Evolutionary conservation across 805 yeast species (phyloP), one percentile per base, ranked within the genome.

Genomic region (Candida maris): DNA sequence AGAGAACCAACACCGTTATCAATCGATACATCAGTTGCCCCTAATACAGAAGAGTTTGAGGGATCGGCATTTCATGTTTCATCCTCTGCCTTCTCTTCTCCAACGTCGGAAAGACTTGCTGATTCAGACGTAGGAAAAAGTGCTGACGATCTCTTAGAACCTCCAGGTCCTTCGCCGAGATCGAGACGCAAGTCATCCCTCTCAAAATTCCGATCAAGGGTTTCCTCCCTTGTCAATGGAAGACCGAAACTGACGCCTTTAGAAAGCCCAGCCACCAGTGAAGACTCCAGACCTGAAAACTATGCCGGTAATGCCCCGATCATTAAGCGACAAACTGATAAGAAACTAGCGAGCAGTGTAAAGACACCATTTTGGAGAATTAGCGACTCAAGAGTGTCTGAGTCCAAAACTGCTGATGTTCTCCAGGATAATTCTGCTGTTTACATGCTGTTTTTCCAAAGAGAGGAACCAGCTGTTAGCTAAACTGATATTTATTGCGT

Each of bases 371-470:
- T 69, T 51, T 91, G 97, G 97, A 71, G 85, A 44, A 76, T 89
- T 22, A 85, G 94, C 43, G 97, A 93, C 60, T 68, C 84, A 2
- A 67, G 64, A 20, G 77, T 85, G 4, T 61, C 75, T 25, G 96
- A 88, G 54, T 78, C 72, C 6, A 67, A 74, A 9, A 54, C 64
- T 3, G 59, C 64, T 0, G 77, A 79, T 12, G 84, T 89, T 1
- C 61, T 85, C 27, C 67, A 63, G 37, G 95, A 87, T 51, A 75
- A 76, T 20, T 67, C 76, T 19, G 86, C 84, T n/a, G 96, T 78
- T 2, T 91, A 91, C 59, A 75, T 91, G 83, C 62, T 91, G 35
- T 82, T 85, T 52, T 93, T 85, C 54, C 95, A 89, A 55, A 62
- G 10, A 13, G 28, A 25, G 14, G 14, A 25, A 13, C 7, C 10